phyloP scores from a whole-genome alignment of 1,284 basidiomycete genomes.

The Puccinia coronata region DNA sequence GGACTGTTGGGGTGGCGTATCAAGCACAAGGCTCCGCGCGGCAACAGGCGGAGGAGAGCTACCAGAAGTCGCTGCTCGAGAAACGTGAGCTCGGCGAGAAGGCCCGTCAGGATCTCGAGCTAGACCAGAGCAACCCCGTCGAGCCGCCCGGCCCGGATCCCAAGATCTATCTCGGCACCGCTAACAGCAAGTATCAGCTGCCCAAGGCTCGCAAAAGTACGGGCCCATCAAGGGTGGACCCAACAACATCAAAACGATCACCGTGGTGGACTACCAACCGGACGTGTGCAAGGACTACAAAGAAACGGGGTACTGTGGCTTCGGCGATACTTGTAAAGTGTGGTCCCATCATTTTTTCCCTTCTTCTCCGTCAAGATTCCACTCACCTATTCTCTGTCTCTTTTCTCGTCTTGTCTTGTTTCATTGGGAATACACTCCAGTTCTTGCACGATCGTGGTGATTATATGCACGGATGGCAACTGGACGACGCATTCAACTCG shows the following conservation, averaged over 20 bases:
- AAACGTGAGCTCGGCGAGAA: background rate
- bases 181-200: slow-evolving; percentile 73
- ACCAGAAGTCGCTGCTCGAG: slow-evolving; percentile 28
- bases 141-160: slow-evolving; percentile 65
- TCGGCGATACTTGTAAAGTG: slow-evolving; percentile 92
- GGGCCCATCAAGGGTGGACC: slow-evolving; percentile 57
- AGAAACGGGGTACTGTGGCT: slow-evolving; percentile 98
- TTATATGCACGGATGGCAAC: slow-evolving; percentile 96
- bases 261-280: slow-evolving; percentile 95
- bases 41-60: slow-evolving; percentile 50
- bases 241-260: slow-evolving; percentile 88
- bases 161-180: slow-evolving; percentile 82
- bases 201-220: slow-evolving; percentile 54
- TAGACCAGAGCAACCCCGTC: background rate
- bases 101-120: background rate
- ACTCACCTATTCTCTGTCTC: slow-evolving; percentile 1
- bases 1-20: background rate
- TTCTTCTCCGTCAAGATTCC: slow-evolving; percentile 76
- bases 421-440: slow-evolving; percentile 33
- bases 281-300: slow-evolving; percentile 99
- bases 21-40: slow-evolving; percentile 50
- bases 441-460: slow-evolving; percentile 64
- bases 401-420: slow-evolving; percentile 37
- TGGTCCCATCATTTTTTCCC: slow-evolving; percentile 65
- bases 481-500: slow-evolving; percentile 66